Conservation (phyloP, 306 rosid genomes). For the Canavalia gladiata region DNA sequence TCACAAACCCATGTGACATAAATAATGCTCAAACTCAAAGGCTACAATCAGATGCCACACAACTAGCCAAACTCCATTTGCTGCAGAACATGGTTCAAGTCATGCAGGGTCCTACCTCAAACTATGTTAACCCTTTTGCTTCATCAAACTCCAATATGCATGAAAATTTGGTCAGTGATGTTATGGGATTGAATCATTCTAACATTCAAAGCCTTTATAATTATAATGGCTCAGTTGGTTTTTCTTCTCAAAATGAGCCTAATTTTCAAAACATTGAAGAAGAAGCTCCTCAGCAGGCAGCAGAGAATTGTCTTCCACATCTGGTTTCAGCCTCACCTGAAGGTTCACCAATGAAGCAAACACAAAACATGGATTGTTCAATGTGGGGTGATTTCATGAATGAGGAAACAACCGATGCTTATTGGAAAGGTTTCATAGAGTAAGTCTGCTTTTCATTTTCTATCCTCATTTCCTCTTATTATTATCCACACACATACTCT, state of each 20-base stretch:
- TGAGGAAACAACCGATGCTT: constrained; percentile 56
- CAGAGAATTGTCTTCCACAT: constrained; percentile 56
- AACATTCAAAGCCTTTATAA: constrained; percentile 38
- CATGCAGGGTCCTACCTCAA: constrained; percentile 31
- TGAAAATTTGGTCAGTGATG: constrained; percentile 42
- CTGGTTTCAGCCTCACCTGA: constrained; percentile 66
- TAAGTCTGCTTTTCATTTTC: constrained; percentile 26
- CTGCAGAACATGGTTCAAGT: constrained; percentile 56
- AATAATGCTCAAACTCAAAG: constrained; percentile 51
- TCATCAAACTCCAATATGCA: constrained; percentile 12
- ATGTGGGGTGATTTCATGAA: constrained; percentile 65
- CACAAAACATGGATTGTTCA: constrained; percentile 28
- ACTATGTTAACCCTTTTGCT: not conserved
- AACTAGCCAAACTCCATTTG: constrained; percentile 57
- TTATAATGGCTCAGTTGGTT: constrained; percentile 41
- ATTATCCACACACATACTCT: not conserved
- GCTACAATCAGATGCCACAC: constrained; percentile 56
- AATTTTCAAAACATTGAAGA: constrained; percentile 46
- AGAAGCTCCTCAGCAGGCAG: constrained; percentile 24
- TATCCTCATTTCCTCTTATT: not conserved
- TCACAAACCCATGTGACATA: constrained; percentile 50
- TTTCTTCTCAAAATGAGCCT: constrained; percentile 50
- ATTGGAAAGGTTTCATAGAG: constrained; percentile 66
- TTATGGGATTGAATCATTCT: constrained; percentile 47
- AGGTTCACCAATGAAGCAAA: constrained; percentile 37